Percentiles rank a stretch among this genome's conserved stretches.
These are phyloP conservation scores for Trichoderma afroharzianum DNA, from an alignment of 2,329 filamentous ascomycete species.

Conservation along the genomic window DNA sequence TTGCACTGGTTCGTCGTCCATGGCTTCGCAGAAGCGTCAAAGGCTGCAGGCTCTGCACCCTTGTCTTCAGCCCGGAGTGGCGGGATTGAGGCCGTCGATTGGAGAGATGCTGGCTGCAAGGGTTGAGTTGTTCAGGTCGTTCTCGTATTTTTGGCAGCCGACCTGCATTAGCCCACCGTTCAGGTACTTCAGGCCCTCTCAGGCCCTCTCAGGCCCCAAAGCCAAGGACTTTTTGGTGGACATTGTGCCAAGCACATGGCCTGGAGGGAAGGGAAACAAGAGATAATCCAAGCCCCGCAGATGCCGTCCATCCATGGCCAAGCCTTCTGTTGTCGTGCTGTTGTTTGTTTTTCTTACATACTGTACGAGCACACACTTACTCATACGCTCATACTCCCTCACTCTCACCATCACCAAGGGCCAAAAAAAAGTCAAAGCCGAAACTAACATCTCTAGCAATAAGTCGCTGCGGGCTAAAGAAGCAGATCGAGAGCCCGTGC, in stretches of 20 bases:
- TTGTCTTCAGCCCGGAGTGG: constrained; percentile 12
- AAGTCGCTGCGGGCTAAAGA: not conserved
- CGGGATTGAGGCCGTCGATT: constrained; percentile 16
- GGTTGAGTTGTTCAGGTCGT: constrained; percentile 6
- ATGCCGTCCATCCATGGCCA: not conserved
- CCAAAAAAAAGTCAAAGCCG: not conserved
- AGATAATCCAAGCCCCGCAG: not conserved
- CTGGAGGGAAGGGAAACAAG: not conserved
- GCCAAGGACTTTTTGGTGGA: not conserved
- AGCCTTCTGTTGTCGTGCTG: too few relatives aligned
- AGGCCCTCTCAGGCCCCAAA: not conserved
- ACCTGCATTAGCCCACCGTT: constrained; percentile 12
- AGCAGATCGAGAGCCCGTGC: not conserved
- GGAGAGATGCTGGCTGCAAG: constrained; percentile 8
- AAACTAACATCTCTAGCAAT: not conserved
- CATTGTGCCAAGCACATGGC: not conserved
- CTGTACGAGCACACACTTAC: not conserved
- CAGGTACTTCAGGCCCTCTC: not conserved
- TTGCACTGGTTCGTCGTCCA: constrained; percentile 1
- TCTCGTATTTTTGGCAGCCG: constrained; percentile 22
- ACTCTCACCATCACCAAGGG: not conserved
- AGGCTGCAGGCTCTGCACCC: not conserved
- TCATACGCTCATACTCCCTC: not conserved
- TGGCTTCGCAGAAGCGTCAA: not conserved
- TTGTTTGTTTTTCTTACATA: not conserved